Evolutionary conservation across 2,329 filamentous ascomycete species (phyloP).

Genomic region (Trichophyton verrucosum): DNA sequence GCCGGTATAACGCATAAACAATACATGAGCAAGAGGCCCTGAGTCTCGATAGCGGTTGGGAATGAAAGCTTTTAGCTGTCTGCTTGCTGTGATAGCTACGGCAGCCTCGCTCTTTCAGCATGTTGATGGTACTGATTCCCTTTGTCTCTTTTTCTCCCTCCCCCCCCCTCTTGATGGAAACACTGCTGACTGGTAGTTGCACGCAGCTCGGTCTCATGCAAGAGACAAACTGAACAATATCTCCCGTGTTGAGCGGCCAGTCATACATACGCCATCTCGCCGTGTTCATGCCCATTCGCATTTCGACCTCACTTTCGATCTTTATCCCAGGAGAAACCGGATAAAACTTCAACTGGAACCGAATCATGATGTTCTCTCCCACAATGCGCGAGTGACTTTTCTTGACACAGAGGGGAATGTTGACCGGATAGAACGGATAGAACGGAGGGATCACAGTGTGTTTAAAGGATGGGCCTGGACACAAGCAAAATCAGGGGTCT

Average conservation of each 20-base stretch:
- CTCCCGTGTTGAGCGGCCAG: conserved; percentile 58
- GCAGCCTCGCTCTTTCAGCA: conserved; percentile 17
- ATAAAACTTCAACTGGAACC: conserved; percentile 74
- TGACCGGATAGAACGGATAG: conserved; percentile 52
- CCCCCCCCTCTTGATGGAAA: neutral
- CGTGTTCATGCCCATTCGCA: conserved; percentile 66
- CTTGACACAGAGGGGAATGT: conserved; percentile 60
- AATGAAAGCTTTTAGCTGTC: conserved; percentile 20
- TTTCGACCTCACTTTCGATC: conserved; percentile 73
- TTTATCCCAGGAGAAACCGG: conserved; percentile 54
- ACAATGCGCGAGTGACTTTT: conserved; percentile 62
- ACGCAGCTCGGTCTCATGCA: conserved; percentile 54
- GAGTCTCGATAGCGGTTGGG: conserved; percentile 3
- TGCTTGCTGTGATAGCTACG: conserved; percentile 20
- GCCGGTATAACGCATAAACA: no score
- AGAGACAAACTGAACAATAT: conserved; percentile 68
- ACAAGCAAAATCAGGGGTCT: conserved; percentile 50
- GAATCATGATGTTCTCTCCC: conserved; percentile 76
- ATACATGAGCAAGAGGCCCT: neutral
- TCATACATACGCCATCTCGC: conserved; percentile 66
- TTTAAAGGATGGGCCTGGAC: conserved; percentile 72
- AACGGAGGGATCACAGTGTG: conserved; percentile 63
- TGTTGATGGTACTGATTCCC: conserved; percentile 13
- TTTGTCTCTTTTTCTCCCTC: neutral
- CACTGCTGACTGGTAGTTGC: conserved; percentile 3